These are phyloP conservation scores for Arthrobotrys iridis DNA, from an alignment of 2,329 filamentous ascomycete species.

Conservation along the genomic window DNA sequence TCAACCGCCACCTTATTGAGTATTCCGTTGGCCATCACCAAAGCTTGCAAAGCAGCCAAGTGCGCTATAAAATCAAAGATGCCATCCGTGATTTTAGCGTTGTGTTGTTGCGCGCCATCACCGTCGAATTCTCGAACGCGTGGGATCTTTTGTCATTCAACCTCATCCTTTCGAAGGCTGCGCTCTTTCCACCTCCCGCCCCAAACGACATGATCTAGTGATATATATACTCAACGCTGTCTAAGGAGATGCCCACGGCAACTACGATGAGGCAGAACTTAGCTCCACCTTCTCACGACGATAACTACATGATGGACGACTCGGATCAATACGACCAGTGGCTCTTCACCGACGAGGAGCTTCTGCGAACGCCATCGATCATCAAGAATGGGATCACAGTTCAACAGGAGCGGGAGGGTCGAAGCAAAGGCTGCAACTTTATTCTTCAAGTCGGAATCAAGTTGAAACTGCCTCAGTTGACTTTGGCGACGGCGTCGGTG, in stretches of 20 bases:
- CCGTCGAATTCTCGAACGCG: slow-evolving; percentile 17
- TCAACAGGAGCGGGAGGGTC: slow-evolving; percentile 79
- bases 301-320: slow-evolving; percentile 50
- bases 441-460: slow-evolving; percentile 93
- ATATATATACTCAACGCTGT: slow-evolving; percentile 19
- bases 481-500: slow-evolving; percentile 87
- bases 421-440: slow-evolving; percentile 95
- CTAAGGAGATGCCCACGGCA: slow-evolving; percentile 48
- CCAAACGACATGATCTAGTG: slow-evolving; percentile 40
- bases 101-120: slow-evolving; percentile 46
- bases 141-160: slow-evolving; percentile 38
- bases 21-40: background rate
- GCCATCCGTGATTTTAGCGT: slow-evolving; percentile 21
- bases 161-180: slow-evolving; percentile 56
- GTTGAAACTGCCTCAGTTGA: slow-evolving; percentile 90
- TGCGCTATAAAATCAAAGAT: no score
- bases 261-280: slow-evolving; percentile 48
- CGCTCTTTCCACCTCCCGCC: slow-evolving; percentile 53
- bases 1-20: background rate
- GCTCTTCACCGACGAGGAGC: slow-evolving; percentile 86
- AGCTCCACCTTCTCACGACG: slow-evolving; percentile 38
- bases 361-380: slow-evolving; percentile 83
- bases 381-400: slow-evolving; percentile 81
- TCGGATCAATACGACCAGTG: slow-evolving; percentile 70
- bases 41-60: no score